Percentiles rank a stretch among this genome's conserved stretches.
Evolutionary conservation across 2,329 filamentous ascomycete genomes (phyloP).

Genomic region (Botrytis sinoallii): DNA sequence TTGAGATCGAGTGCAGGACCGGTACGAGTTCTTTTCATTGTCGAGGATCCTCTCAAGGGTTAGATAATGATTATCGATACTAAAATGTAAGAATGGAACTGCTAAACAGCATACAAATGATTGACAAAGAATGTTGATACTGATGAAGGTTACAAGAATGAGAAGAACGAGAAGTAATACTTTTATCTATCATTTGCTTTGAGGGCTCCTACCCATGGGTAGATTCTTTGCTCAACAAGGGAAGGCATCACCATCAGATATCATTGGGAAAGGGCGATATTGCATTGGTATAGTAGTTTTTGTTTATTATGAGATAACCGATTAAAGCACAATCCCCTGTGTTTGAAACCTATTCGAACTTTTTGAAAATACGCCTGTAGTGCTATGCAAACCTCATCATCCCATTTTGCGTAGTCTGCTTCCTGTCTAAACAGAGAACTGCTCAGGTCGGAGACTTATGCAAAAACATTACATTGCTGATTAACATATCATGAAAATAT

Average conservation of each 20-base stretch:
- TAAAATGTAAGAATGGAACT: constrained; percentile 15
- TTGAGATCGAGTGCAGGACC: constrained; percentile 19
- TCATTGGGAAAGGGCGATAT: constrained; percentile 1
- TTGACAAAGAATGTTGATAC: constrained; percentile 11
- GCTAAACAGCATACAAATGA: constrained; percentile 11
- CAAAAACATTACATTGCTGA: constrained; percentile 29
- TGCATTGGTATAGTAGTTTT: constrained; percentile 15
- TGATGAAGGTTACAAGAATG: not conserved
- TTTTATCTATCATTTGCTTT: not conserved
- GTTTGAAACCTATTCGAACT: constrained; percentile 28
- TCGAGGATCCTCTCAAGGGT: not conserved
- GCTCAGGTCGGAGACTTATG: constrained; percentile 38
- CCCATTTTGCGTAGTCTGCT: constrained; percentile 34
- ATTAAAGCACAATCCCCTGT: constrained; percentile 11
- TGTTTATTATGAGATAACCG: constrained; percentile 23
- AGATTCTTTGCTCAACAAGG: not conserved
- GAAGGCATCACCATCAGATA: not conserved
- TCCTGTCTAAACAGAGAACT: constrained; percentile 31
- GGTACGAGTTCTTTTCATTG: constrained; percentile 30
- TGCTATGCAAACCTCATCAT: constrained; percentile 38
- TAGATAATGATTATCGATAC: constrained; percentile 14
- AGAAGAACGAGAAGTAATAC: not conserved
- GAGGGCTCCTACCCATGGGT: not conserved
- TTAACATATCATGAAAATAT: constrained; percentile 3
- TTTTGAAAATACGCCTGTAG: constrained; percentile 37